Evolutionary conservation across 1,284 basidiomycete genomes (phyloP), one percentile per base, ranked within the genome.

Genomic region (Volvariella surrecta): DNA sequence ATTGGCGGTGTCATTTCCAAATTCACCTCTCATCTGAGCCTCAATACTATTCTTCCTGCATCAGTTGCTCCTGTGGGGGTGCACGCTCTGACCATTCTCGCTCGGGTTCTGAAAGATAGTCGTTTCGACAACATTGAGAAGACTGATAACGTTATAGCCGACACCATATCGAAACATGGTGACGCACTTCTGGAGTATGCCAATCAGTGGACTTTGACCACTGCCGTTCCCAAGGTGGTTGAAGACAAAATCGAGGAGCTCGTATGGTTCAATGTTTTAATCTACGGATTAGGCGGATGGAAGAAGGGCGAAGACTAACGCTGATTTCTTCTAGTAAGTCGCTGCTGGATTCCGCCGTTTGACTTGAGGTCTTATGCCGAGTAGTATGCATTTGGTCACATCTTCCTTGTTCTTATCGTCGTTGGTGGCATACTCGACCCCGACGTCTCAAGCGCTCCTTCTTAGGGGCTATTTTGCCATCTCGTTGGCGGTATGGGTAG

Each of bases 311-410:
- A 54, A 8, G 56, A 53, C 0, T 71, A 58, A 59, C 32, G 65
- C 70, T 0, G 69, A 75, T 50, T 28, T 28, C 24, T 67, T 71
- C 58, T 39, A 66, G 74, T 75, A 45, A 52, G 71, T 59, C 22
- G 39, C 20, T 15, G 41, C 15, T 2, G n/a, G 34, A 11, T 9
- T 16, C 31, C n/a, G 8, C 4, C 32, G 30, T 32, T 32, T 22
- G 30, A 38, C 35, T 15, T 1, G 21, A 28, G 9, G 4, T 43
- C 40, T 22, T 30, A 16, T 40, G 21, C 40, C 42, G 11, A 34
- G 20, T 40, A 77, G 75, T 9, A 71, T 76, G 68, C 75, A 77
- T 47, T 50, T 74, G 18, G 68, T 77, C 39, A 79, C 76, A 0
- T 74, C 73, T 16, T 68, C 68, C 7, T 52, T 74, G 20, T 77